phyloP scores from a whole-genome alignment of 2,329 filamentous ascomycete genomes.

The Immersiporthe knoxdaviesiana region DNA sequence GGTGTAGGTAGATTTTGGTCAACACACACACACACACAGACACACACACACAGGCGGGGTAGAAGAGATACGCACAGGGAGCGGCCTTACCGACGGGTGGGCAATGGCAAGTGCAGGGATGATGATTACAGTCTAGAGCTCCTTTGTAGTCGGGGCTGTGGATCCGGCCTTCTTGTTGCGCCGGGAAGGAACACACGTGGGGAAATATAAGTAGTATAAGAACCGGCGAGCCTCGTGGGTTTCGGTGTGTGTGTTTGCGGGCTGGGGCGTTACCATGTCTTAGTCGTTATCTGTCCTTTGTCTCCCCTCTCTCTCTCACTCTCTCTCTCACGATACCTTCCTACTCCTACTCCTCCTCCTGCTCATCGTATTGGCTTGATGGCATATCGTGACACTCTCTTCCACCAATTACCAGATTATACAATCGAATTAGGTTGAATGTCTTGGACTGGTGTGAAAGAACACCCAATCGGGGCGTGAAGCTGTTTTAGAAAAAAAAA shows the following conservation, averaged over 20 bases:
- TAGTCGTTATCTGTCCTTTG: slow-evolving; percentile 4
- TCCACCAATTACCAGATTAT: neutral
- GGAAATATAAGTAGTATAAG: slow-evolving; percentile 1
- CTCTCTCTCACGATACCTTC: slow-evolving; percentile 9
- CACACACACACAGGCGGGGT: too few species aligned
- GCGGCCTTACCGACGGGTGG: neutral
- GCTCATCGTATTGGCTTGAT: neutral
- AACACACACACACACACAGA: neutral
- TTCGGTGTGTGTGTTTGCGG: neutral
- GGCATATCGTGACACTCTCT: slow-evolving; percentile 5
- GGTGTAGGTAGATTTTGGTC: neutral
- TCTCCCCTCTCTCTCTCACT: slow-evolving; percentile 14
- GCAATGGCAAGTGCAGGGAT: slow-evolving; percentile 5
- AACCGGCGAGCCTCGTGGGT: neutral
- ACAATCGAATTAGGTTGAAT: slow-evolving; percentile 17
- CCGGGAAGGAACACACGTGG: slow-evolving; percentile 10
- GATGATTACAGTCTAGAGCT: slow-evolving; percentile 4
- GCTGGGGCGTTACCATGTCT: neutral
- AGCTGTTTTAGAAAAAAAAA: neutral
- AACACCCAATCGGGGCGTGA: slow-evolving; percentile 10
- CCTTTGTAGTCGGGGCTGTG: slow-evolving; percentile 14
- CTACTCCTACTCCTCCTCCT: neutral
- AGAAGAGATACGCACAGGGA: neutral
- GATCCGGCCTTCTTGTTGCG: slow-evolving; percentile 4
- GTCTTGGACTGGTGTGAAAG: slow-evolving; percentile 16